Percentiles rank a stretch among this genome's conserved stretches.
phyloP scores from a whole-genome alignment of 805 yeast species.

The Sungouiozyma intestinalis region DNA sequence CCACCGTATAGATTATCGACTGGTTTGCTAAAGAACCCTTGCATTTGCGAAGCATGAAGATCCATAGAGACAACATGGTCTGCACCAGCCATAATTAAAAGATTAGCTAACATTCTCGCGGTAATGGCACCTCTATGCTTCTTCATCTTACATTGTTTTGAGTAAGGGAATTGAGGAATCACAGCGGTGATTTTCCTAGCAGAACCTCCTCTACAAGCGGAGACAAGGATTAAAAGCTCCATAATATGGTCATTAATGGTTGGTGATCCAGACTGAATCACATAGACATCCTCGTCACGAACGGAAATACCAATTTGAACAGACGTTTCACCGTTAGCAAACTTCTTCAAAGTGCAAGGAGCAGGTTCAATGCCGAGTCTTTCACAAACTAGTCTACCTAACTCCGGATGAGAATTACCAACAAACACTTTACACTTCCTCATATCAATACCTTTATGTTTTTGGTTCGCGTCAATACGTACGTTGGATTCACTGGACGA shows the following conservation, averaged over 20 bases:
- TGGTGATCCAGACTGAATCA: slow-evolving; percentile 86
- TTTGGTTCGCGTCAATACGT: too few relatives aligned
- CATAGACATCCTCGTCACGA: slow-evolving; percentile 93
- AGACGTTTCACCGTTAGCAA: slow-evolving; percentile 95
- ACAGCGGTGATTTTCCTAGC: slow-evolving; percentile 96
- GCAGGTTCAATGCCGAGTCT: slow-evolving; percentile 89
- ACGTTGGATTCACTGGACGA: not conserved
- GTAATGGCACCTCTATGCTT: slow-evolving; percentile 98
- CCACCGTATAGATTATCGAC: slow-evolving; percentile 96
- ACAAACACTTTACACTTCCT: slow-evolving; percentile 95
- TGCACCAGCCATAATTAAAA: slow-evolving; percentile 96
- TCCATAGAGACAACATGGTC: slow-evolving; percentile 98
- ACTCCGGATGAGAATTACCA: slow-evolving; percentile 92
- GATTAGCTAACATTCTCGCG: slow-evolving; percentile 93
- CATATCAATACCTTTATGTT: slow-evolving; percentile 37
- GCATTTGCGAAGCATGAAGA: slow-evolving; percentile 94
- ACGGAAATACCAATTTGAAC: slow-evolving; percentile 92
- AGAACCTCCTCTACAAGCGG: slow-evolving; percentile 96
- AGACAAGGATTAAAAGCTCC: slow-evolving; percentile 87
- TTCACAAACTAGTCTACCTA: slow-evolving; percentile 84
- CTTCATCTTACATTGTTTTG: slow-evolving; percentile 96
- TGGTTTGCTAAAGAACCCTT: slow-evolving; percentile 94
- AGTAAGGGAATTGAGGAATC: slow-evolving; percentile 94
- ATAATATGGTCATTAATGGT: slow-evolving; percentile 84
- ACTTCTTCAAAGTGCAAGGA: slow-evolving; percentile 81